phyloP scores from a whole-genome alignment of 805 yeast species.

The Dipodascus albidus region DNA sequence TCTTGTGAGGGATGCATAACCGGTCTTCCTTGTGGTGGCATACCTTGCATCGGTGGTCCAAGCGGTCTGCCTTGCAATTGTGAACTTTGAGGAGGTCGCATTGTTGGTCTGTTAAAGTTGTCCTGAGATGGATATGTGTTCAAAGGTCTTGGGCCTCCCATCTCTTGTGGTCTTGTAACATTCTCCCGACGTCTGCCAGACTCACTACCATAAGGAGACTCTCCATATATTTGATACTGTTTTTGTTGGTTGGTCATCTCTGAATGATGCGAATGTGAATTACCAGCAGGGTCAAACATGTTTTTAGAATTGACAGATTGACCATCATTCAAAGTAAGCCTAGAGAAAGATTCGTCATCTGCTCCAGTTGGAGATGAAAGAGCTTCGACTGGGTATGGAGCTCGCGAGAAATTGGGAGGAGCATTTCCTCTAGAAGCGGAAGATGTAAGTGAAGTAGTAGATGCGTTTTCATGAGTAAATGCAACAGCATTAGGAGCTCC shows the following conservation, averaged over 20 bases:
- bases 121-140: neutral
- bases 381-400: neutral
- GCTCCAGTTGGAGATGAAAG: neutral
- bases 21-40: neutral
- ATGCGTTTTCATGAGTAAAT: neutral
- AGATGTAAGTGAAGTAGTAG: neutral
- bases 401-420: constrained; percentile 1
- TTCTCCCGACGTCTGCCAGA: neutral
- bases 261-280: neutral
- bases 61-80: constrained; percentile 2
- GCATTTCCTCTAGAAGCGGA: neutral
- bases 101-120: neutral
- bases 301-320: neutral
- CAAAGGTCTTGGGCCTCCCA: no score
- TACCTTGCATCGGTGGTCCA: constrained; percentile 1
- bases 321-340: neutral
- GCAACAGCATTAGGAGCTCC: neutral
- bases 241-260: neutral
- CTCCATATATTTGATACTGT: neutral
- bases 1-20: no score
- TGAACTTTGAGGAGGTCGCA: neutral
- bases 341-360: neutral
- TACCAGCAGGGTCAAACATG: constrained; percentile 1
- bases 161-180: constrained; percentile 1
- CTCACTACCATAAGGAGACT: neutral